Conservation (phyloP, 768 basidiomycete species). For the Hericium alpestre region DNA sequence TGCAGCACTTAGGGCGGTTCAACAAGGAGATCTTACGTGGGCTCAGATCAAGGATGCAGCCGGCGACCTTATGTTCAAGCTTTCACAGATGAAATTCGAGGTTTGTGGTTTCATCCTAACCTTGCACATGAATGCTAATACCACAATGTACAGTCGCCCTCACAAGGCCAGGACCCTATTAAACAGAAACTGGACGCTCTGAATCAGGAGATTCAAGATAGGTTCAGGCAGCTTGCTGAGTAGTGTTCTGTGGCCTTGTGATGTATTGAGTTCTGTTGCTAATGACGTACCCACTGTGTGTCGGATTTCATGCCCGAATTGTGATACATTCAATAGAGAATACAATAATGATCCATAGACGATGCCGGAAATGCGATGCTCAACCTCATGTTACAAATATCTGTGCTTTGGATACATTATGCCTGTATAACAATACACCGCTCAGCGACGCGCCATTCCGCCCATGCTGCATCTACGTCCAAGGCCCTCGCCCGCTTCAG, state of each 20-base stretch:
- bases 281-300: too few relatives aligned
- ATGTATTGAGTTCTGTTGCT: too few relatives aligned
- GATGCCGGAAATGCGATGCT: too few relatives aligned
- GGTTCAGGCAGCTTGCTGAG: slow-evolving; percentile 80
- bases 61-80: slow-evolving; percentile 84
- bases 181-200: slow-evolving; percentile 74
- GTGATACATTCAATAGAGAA: too few relatives aligned
- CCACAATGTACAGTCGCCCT: slow-evolving; percentile 55
- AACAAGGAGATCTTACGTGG: slow-evolving; percentile 76
- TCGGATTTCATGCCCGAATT: too few relatives aligned
- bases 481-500: slow-evolving; percentile 51
- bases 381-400: too few relatives aligned
- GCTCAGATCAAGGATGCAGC: slow-evolving; percentile 79
- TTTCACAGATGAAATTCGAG: slow-evolving; percentile 99
- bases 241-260: slow-evolving; percentile 16
- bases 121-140: not conserved
- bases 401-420: not conserved
- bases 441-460: slow-evolving; percentile 59
- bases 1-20: slow-evolving; percentile 75
- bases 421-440: not conserved
- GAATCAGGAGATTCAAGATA: slow-evolving; percentile 82
- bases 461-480: slow-evolving; percentile 50
- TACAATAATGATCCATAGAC: too few relatives aligned
- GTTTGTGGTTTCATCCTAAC: slow-evolving; percentile 29
- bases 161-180: slow-evolving; percentile 78